Percentiles rank a stretch among this genome's conserved stretches.
phyloP scores from a whole-genome alignment of 768 basidiomycete genomes.

The Steccherinum ochraceum region DNA sequence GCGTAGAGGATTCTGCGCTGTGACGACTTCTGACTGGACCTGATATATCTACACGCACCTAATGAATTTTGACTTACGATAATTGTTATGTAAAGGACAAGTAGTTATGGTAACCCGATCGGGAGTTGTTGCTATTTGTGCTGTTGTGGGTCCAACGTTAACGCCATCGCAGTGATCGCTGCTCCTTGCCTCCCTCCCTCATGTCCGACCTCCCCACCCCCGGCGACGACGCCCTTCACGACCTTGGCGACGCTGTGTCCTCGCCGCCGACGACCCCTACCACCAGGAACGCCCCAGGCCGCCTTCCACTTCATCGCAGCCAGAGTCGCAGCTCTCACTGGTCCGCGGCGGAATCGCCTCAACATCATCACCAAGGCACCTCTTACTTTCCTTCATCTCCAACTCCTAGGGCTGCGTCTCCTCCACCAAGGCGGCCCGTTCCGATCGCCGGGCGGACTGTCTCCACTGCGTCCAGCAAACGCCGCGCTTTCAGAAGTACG shows the following conservation, averaged over 20 bases:
- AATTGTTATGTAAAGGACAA: background rate
- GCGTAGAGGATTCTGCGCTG: background rate
- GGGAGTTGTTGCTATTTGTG: background rate
- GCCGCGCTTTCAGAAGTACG: slow-evolving; percentile 46
- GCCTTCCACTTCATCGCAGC: slow-evolving; percentile 20
- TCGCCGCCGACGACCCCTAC: slow-evolving; percentile 7
- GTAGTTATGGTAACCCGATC: background rate
- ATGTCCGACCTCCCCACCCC: slow-evolving; percentile 10
- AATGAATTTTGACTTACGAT: background rate
- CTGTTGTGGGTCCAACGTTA: background rate
- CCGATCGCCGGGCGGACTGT: slow-evolving; percentile 42
- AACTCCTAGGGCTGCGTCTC: slow-evolving; percentile 32
- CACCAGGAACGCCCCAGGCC: slow-evolving; percentile 6
- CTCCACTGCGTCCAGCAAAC: slow-evolving; percentile 45
- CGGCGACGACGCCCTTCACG: slow-evolving; percentile 5
- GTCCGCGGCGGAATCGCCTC: slow-evolving; percentile 51
- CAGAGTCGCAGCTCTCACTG: slow-evolving; percentile 51
- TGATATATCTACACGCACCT: background rate
- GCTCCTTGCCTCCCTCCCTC: background rate
- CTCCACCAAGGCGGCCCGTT: slow-evolving; percentile 37
- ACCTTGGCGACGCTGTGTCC: slow-evolving; percentile 7
- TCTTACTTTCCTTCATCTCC: slow-evolving; percentile 48
- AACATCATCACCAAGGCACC: slow-evolving; percentile 63
- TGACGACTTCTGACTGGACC: background rate
- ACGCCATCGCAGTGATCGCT: too few species aligned